A percentile compares a stretch with the other conserved stretches of the same genome.
phyloP scores from a whole-genome alignment of 305 asterid genomes.

The Fraxinus paxiana region DNA sequence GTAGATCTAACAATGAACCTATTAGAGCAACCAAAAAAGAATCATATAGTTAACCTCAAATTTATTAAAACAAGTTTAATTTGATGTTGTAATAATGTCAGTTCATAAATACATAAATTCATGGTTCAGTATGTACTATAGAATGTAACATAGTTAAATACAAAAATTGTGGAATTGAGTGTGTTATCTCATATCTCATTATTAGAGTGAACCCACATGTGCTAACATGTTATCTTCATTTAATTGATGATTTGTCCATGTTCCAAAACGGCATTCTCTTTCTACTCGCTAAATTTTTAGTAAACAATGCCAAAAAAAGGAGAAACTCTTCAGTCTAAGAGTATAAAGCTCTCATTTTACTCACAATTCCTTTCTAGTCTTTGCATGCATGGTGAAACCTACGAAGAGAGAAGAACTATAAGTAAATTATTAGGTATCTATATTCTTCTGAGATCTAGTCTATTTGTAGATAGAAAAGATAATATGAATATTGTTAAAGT shows the following conservation, averaged over 20 bases:
- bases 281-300: background rate
- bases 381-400: background rate
- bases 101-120: background rate
- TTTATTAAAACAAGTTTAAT: background rate
- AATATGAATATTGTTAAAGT: background rate
- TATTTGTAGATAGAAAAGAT: background rate
- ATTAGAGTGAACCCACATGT: background rate
- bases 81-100: background rate
- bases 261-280: background rate
- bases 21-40: background rate
- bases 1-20: background rate
- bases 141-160: background rate
- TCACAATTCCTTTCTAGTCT: background rate
- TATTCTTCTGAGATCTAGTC: background rate
- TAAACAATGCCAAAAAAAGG: background rate
- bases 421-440: background rate
- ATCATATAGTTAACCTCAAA: background rate
- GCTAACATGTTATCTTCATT: background rate
- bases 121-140: background rate
- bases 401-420: background rate
- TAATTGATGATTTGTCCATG: background rate
- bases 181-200: background rate
- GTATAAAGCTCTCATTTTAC: background rate
- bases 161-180: background rate
- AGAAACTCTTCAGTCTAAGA: background rate